Conservation (phyloP, 805 yeast species). For the Schwanniomyces polymorphus region DNA sequence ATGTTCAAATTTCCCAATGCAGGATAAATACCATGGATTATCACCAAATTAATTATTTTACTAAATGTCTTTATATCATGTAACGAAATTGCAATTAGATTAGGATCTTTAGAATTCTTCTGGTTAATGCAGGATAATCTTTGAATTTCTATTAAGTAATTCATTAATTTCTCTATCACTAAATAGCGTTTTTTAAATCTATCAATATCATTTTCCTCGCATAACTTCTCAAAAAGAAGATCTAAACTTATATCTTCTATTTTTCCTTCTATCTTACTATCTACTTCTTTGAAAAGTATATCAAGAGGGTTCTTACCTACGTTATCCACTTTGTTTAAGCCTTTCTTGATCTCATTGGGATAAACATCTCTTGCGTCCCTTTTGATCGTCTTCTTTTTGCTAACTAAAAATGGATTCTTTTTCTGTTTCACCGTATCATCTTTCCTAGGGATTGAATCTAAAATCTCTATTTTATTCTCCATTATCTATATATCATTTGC, state of each 20-base stretch:
- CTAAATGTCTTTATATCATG: conserved; percentile 82
- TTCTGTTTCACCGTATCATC: not conserved
- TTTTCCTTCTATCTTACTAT: conserved; percentile 19
- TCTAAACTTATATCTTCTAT: conserved; percentile 22
- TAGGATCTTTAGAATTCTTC: conserved; percentile 18
- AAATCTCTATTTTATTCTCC: conserved; percentile 24
- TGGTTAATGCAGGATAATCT: conserved; percentile 26
- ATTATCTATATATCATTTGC: conserved; percentile 3
- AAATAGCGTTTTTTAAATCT: conserved; percentile 8
- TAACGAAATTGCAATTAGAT: conserved; percentile 65
- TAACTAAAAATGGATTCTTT: conserved; percentile 31
- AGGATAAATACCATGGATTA: conserved; percentile 72
- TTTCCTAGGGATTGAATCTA: not conserved
- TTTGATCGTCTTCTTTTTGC: conserved; percentile 25
- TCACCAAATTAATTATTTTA: conserved; percentile 59
- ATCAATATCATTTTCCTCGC: conserved; percentile 1
- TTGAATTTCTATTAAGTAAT: conserved; percentile 40
- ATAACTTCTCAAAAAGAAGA: conserved; percentile 10
- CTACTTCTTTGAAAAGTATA: conserved; percentile 29
- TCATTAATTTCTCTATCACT: conserved; percentile 32
- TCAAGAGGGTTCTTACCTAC: conserved; percentile 34
- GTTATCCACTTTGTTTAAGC: conserved; percentile 31
- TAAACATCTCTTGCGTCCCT: conserved; percentile 33
- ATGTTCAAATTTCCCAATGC: conserved; percentile 51
- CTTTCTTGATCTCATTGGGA: conserved; percentile 18